Conservation (phyloP, 306 rosid genomes). For the Crotalaria pallida region DNA sequence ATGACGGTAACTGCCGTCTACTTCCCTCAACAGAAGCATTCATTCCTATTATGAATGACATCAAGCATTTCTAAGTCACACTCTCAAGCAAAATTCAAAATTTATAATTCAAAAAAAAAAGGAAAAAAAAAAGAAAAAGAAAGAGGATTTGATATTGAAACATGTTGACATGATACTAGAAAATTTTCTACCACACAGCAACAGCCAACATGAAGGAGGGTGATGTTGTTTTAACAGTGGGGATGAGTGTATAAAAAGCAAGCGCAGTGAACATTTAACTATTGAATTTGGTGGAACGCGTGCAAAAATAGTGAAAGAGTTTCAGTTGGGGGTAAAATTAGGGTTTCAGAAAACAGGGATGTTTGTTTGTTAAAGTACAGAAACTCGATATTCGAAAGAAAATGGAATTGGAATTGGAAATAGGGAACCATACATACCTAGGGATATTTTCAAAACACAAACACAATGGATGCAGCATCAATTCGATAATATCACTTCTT, state of each 20-base stretch:
- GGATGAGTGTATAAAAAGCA: neutral
- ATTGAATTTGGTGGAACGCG: neutral
- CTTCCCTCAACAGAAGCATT: constrained; percentile 34
- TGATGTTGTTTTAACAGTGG: neutral
- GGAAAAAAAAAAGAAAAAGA: neutral
- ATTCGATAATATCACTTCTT: too few relatives aligned
- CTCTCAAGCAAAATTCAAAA: neutral
- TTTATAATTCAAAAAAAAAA: too few relatives aligned
- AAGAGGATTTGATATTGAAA: neutral
- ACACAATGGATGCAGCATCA: too few relatives aligned
- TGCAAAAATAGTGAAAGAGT: neutral
- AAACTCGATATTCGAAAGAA: neutral
- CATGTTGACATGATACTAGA: neutral
- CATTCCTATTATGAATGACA: constrained; percentile 24
- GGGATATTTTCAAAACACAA: too few relatives aligned
- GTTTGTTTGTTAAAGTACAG: neutral
- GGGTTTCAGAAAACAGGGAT: constrained; percentile 18
- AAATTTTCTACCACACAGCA: neutral
- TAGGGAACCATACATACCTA: too few relatives aligned
- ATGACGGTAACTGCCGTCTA: constrained; percentile 57
- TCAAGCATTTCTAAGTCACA: neutral
- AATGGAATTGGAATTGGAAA: constrained; percentile 4
- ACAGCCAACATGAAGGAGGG: too few relatives aligned
- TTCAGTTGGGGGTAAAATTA: constrained; percentile 4
- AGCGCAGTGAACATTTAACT: neutral